phyloP scores from a whole-genome alignment of 1,139 yeast species.

The Wickerhamomyces sp. region DNA sequence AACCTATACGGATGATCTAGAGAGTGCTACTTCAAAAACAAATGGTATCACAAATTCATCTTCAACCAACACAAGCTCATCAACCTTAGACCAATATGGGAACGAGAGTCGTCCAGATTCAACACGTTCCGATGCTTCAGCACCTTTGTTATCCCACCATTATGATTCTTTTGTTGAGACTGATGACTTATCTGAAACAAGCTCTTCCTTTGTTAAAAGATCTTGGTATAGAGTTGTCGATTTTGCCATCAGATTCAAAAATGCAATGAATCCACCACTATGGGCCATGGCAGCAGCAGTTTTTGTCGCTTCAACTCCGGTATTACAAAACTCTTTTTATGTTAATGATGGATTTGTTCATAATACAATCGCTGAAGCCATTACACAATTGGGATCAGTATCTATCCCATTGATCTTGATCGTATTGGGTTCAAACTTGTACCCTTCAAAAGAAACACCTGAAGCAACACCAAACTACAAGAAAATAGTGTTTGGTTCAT shows the following conservation, averaged over 20 bases:
- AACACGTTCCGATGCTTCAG: slow-evolving; percentile 3
- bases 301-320: slow-evolving; percentile 76
- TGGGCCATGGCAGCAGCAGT: slow-evolving; percentile 88
- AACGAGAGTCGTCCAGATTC: slow-evolving; percentile 2
- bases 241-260: slow-evolving; percentile 10
- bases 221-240: neutral
- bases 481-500: slow-evolving; percentile 61
- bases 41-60: neutral
- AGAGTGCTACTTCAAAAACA: neutral
- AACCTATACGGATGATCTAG: neutral
- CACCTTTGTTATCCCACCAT: slow-evolving; percentile 2
- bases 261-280: slow-evolving; percentile 89
- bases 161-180: neutral
- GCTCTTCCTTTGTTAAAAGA: neutral
- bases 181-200: neutral
- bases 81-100: slow-evolving; percentile 2
- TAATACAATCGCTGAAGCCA: slow-evolving; percentile 72
- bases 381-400: slow-evolving; percentile 76
- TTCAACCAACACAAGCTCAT: slow-evolving; percentile 2
- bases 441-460: slow-evolving; percentile 62
- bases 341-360: slow-evolving; percentile 62
- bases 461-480: slow-evolving; percentile 58
- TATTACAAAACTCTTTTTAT: slow-evolving; percentile 62
- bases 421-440: slow-evolving; percentile 71
- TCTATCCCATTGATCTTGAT: slow-evolving; percentile 82